Base-by-base conservation (phyloP, 352 stramenopile genomes). In the Phytophthora pinifolia region DNA sequence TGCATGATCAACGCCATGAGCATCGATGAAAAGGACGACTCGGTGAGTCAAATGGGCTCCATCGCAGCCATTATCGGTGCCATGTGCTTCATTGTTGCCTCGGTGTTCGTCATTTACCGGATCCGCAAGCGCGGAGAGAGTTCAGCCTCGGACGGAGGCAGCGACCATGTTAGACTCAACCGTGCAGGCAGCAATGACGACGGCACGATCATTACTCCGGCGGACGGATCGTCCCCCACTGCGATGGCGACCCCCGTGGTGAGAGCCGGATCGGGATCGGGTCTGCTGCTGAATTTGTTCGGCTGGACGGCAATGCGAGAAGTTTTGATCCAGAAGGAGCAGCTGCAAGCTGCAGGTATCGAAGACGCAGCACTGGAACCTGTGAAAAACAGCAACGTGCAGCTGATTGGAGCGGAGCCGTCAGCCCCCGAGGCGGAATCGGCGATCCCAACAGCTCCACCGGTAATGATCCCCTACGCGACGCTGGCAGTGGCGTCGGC, bases 251-350 rank as follows among this genome's bases (percentile, higher is more conserved):
- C 62, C 12, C 55, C 67, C 0, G 63, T 76, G 0, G 49, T 70
- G 37, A 34, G 60, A 46, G 48, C 45, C 14, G 65, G 57, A n/a
- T 70, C 62, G 10, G 60, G 65, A 1, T 67, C 55, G 2, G 57
- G 62, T 39, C 49, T 68, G 17, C 35, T 74, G 17, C 59, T 88
- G n/a, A 76, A 82, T 34, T 50, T 86, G n/a, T 74, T 81, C 20
- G 74, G 74, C 13, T 88, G 77, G 77, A 71, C 74, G 29, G 72
- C 74, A 1, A 65, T 79, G 43, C 64, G 77, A 13, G 65, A 82
- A 29, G 70, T 79, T 37, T 46, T 86, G 51, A 70, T 83, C 46
- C 62, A 70, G 29, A 76, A 76, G 27, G 76, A 87, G 41, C 76
- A 87, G 48, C 46, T 77, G 32, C 62, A 74, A 14, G 51, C 59